Conservation (phyloP, 2,329 filamentous ascomycete genomes). For the Penicillium sp. region DNA sequence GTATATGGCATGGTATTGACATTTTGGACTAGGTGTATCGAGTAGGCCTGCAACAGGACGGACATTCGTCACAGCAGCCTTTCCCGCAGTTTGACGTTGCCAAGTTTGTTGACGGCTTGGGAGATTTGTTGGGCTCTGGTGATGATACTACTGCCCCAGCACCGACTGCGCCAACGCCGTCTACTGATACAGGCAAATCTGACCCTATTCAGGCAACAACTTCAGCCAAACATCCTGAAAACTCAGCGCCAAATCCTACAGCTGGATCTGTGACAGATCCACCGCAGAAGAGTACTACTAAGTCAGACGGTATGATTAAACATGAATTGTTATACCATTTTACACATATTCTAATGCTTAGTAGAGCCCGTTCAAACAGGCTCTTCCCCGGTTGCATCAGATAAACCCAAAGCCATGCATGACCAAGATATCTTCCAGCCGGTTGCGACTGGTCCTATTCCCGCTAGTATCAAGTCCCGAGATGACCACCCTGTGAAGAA, state of each 20-base stretch:
- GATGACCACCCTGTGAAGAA: conserved; percentile 38
- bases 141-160: background rate
- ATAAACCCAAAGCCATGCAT: conserved; percentile 20
- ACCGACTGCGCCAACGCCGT: conserved; percentile 2
- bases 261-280: background rate
- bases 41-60: conserved; percentile 25
- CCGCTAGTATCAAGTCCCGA: conserved; percentile 31
- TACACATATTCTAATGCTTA: background rate
- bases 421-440: conserved; percentile 38
- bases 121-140: conserved; percentile 4
- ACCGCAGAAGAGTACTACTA: background rate
- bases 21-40: conserved; percentile 24
- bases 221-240: background rate
- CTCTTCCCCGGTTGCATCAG: background rate
- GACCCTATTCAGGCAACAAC: background rate
- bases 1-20: conserved; percentile 8
- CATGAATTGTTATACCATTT: background rate
- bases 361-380: background rate
- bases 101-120: conserved; percentile 14
- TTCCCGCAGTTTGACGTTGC: conserved; percentile 20
- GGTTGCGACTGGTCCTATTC: conserved; percentile 32
- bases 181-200: background rate
- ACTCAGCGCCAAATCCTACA: background rate
- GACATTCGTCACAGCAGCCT: conserved; percentile 23
- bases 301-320: background rate